phyloP scores from a whole-genome alignment of 2,329 filamentous ascomycete species.

The Decorospora gaudefroyi region DNA sequence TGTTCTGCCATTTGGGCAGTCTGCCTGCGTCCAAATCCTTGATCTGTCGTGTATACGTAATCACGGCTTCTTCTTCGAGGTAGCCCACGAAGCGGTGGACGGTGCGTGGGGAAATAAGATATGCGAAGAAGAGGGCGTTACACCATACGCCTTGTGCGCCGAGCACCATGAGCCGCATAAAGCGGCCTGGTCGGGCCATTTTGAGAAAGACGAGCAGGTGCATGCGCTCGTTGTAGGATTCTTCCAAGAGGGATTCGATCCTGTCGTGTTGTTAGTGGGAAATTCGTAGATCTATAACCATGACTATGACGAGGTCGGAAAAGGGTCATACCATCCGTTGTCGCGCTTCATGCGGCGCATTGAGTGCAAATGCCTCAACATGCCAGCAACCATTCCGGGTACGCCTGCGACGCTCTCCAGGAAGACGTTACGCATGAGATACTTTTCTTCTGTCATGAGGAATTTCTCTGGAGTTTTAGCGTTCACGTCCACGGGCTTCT shows the following conservation, averaged over 20 bases:
- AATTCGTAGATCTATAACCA: not conserved
- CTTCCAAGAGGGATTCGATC: conserved; percentile 91
- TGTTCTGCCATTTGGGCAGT: conserved; percentile 78
- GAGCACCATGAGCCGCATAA: conserved; percentile 91
- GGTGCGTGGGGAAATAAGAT: conserved; percentile 82
- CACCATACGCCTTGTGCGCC: conserved; percentile 70
- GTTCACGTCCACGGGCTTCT: conserved; percentile 54
- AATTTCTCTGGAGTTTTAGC: conserved; percentile 59
- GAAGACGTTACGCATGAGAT: conserved; percentile 88
- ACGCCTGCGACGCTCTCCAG: conserved; percentile 94
- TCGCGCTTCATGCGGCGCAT: conserved; percentile 86
- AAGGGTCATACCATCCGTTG: conserved; percentile 82
- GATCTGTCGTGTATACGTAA: conserved; percentile 91
- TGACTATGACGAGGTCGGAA: no score
- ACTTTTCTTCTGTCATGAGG: conserved; percentile 80
- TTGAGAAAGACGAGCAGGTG: conserved; percentile 91
- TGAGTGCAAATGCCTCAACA: conserved; percentile 85
- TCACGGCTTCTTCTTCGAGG: conserved; percentile 93
- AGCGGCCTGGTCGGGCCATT: conserved; percentile 80
- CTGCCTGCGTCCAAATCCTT: conserved; percentile 83
- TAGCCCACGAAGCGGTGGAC: conserved; percentile 97
- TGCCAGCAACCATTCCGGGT: conserved; percentile 94
- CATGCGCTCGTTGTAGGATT: conserved; percentile 93
- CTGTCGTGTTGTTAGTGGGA: conserved; percentile 46
- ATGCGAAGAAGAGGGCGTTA: conserved; percentile 88